Percentiles rank a stretch among this genome's conserved stretches.
These are phyloP conservation scores for Phytophthora parvispora DNA, from an alignment of 352 stramenopile species.

Conservation along the genomic window DNA sequence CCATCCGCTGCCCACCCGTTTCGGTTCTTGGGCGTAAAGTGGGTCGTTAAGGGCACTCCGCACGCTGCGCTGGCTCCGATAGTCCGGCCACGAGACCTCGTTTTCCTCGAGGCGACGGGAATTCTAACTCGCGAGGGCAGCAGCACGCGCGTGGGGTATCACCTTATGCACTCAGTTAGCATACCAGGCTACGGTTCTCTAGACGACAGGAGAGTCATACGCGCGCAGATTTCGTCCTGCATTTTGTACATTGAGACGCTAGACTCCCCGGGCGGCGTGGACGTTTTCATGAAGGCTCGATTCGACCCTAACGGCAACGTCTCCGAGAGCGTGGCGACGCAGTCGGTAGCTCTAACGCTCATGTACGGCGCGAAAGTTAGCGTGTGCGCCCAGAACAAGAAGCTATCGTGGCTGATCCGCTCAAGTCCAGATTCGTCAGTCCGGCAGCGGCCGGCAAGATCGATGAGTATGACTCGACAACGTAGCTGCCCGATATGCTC, in stretches of 20 bases:
- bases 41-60: slow-evolving; percentile 51
- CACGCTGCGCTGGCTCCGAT: slow-evolving; percentile 22
- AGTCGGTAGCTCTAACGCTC: slow-evolving; percentile 32
- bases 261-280: slow-evolving; percentile 19
- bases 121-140: slow-evolving; percentile 34
- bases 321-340: slow-evolving; percentile 28
- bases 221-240: slow-evolving; percentile 46
- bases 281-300: slow-evolving; percentile 47
- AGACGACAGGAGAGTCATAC: slow-evolving; percentile 42
- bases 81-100: slow-evolving; percentile 46
- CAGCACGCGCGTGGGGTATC: slow-evolving; percentile 50
- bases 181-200: slow-evolving; percentile 45
- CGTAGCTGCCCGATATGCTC: slow-evolving; percentile 38
- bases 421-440: slow-evolving; percentile 14
- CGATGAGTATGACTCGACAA: slow-evolving; percentile 17
- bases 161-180: slow-evolving; percentile 59
- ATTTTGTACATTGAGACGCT: slow-evolving; percentile 47
- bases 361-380: slow-evolving; percentile 31
- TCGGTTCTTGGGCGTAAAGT: slow-evolving; percentile 61
- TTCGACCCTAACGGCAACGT: slow-evolving; percentile 43
- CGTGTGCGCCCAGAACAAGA: slow-evolving; percentile 52
- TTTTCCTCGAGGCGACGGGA: slow-evolving; percentile 55
- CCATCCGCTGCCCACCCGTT: slow-evolving; percentile 46
- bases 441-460: slow-evolving; percentile 10
- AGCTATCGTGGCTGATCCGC: slow-evolving; percentile 48